These are phyloP conservation scores for Diplocarpon mali DNA, from an alignment of 2,329 filamentous ascomycete genomes.

Conservation along the genomic window DNA sequence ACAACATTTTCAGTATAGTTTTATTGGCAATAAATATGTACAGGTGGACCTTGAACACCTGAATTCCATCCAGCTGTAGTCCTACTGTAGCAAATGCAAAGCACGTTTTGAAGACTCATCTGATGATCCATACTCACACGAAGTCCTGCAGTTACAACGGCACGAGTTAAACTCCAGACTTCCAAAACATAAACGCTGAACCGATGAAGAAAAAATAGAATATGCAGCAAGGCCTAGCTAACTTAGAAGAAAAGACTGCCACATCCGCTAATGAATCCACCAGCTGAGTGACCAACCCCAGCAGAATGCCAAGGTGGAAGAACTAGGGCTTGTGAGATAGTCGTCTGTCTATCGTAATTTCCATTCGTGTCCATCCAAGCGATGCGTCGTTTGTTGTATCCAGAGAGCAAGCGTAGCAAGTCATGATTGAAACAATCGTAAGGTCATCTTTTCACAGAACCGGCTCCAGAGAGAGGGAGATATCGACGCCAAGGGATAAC, in stretches of 20 bases:
- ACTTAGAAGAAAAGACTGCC: slow-evolving; percentile 12
- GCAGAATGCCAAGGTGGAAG: slow-evolving; percentile 14
- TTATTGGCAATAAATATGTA: slow-evolving; percentile 17
- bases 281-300: slow-evolving; percentile 13
- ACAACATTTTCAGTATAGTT: slow-evolving; percentile 3
- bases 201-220: slow-evolving; percentile 17
- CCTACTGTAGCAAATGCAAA: slow-evolving; percentile 7
- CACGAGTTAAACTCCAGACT: slow-evolving; percentile 21
- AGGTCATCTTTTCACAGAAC: slow-evolving; percentile 19
- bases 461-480: slow-evolving; percentile 24
- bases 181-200: slow-evolving; percentile 19
- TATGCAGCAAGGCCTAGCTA: slow-evolving; percentile 17
- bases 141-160: slow-evolving; percentile 10
- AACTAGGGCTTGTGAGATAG: slow-evolving; percentile 13
- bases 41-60: slow-evolving; percentile 10
- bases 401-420: slow-evolving; percentile 23
- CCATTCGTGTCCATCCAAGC: slow-evolving; percentile 27
- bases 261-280: slow-evolving; percentile 10
- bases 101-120: slow-evolving; percentile 5
- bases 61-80: slow-evolving; percentile 6
- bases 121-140: slow-evolving; percentile 16
- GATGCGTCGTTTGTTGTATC: slow-evolving; percentile 25
- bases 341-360: slow-evolving; percentile 25
- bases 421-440: slow-evolving; percentile 17
- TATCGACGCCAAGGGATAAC: slow-evolving; percentile 40